Base-by-base conservation (phyloP, 495 filamentous ascomycete genomes). In the Staphylotrichum longicolle region DNA sequence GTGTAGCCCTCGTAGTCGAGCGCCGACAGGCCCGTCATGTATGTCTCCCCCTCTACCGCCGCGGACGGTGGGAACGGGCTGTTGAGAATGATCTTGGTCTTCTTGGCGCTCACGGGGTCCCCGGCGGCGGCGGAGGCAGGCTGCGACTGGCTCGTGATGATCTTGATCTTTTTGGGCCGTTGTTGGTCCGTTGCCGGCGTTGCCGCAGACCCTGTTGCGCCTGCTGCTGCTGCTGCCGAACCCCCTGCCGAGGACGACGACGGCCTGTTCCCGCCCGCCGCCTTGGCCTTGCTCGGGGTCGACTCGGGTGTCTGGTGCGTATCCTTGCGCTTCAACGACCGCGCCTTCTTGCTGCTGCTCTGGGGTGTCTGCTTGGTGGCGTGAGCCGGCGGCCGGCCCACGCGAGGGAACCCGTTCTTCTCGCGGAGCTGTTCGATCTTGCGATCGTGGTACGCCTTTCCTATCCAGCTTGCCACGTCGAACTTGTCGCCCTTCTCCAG, bases 381-480 rank as follows among this genome's bases (percentile, higher is more conserved):
- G 54, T 76, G 74, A 0, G 71, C 75, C 1, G 77, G 76, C 7
- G 79, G 79, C 5, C 79, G 68, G 3, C 79, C 79, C 15, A 82
- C 80, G 51, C 78, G 78, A 8, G 74, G 72, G 48, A 76, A 77
- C 0, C 79, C 79, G 56, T 72, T 72, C 69, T 75, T 77, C 12
- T 63, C 57, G 20, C 79, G 72, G n/a, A 80, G 57, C 5, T 63
- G 54, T 33, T 70, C 70, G 27, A 80, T 48, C 65, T 76, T 78
- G 27, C 64, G 55, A 54, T 82, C 79, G 63, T 79, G 74, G 39
- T 82, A 82, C 20, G 80, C 63, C 46, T 72, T 68, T 44, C 75
- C 72, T 3, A 74, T 66, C 5, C 67, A 74, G 61, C 66, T 72
- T 27, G 71, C 71, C 2, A 80, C 59, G 61, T 71, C 76, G 54